A percentile compares a stretch with the other conserved stretches of the same genome.
Conservation (phyloP, 106 monocot species). For the Xerophyta viscosa region DNA sequence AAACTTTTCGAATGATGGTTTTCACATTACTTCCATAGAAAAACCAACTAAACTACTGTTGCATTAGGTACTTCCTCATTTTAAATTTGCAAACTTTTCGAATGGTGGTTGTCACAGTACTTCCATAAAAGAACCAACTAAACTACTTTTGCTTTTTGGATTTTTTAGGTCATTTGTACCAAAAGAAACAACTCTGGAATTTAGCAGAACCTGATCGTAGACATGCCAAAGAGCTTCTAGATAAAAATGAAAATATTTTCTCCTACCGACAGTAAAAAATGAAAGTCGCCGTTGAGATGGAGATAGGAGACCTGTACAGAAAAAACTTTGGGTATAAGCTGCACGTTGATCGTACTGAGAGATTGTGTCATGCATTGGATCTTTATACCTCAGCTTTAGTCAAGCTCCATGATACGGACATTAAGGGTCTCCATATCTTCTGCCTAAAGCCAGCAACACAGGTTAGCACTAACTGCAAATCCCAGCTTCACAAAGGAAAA, state of each 20-base stretch:
- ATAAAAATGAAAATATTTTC: slow-evolving; percentile 29
- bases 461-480: too few relatives aligned
- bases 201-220: slow-evolving; percentile 53
- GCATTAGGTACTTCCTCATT: too few relatives aligned
- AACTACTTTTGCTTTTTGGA: background rate
- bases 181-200: slow-evolving; percentile 56
- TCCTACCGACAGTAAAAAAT: slow-evolving; percentile 61
- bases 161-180: slow-evolving; percentile 56
- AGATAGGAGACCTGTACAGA: slow-evolving; percentile 61
- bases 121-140: too few relatives aligned
- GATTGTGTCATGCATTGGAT: slow-evolving; percentile 22
- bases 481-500: too few relatives aligned
- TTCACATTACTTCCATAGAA: too few relatives aligned
- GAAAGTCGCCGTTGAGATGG: slow-evolving; percentile 45
- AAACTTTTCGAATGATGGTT: too few relatives aligned
- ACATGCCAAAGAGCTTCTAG: slow-evolving; percentile 36
- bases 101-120: too few relatives aligned
- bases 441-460: too few relatives aligned
- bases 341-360: slow-evolving; percentile 2
- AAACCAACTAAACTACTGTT: too few relatives aligned
- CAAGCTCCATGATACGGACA: slow-evolving; percentile 28
- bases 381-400: slow-evolving; percentile 43
- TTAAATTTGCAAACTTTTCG: too few relatives aligned
- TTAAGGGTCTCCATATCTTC: too few relatives aligned
- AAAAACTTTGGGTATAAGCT: slow-evolving; percentile 16